A percentile compares a stretch with the other conserved stretches of the same genome.
These are phyloP conservation scores for Myrica gale DNA, from an alignment of 306 rosid species.

Conservation along the genomic window DNA sequence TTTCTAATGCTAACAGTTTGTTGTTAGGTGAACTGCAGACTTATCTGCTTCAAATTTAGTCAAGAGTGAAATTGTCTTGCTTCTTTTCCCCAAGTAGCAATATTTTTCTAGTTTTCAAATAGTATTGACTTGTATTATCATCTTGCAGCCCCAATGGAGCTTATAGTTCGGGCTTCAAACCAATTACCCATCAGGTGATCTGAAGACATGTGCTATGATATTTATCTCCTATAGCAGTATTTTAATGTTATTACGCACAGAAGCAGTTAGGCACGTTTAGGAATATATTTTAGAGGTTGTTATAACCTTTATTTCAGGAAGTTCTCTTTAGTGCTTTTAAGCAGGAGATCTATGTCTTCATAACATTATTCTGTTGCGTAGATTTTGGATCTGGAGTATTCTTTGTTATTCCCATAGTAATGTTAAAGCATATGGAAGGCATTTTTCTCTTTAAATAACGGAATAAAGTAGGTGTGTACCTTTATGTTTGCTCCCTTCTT, in stretches of 20 bases:
- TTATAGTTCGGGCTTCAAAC: slow-evolving; percentile 93
- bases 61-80: no score
- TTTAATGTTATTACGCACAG: neutral
- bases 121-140: slow-evolving; percentile 21
- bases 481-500: neutral
- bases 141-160: slow-evolving; percentile 90
- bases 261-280: neutral
- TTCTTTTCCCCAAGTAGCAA: neutral
- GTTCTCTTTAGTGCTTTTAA: neutral
- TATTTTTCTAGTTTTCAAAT: slow-evolving; percentile 12
- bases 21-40: no score
- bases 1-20: no score
- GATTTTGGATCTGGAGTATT: neutral
- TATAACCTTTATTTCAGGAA: neutral
- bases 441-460: neutral
- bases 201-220: slow-evolving; percentile 46
- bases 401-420: neutral
- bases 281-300: neutral
- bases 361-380: neutral
- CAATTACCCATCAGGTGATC: slow-evolving; percentile 98
- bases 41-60: no score
- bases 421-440: neutral
- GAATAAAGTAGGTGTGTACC: neutral
- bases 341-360: neutral
- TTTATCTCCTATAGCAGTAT: slow-evolving; percentile 16